phyloP scores from a whole-genome alignment of 2,329 filamentous ascomycete genomes.

The Penicillium nordicum region DNA sequence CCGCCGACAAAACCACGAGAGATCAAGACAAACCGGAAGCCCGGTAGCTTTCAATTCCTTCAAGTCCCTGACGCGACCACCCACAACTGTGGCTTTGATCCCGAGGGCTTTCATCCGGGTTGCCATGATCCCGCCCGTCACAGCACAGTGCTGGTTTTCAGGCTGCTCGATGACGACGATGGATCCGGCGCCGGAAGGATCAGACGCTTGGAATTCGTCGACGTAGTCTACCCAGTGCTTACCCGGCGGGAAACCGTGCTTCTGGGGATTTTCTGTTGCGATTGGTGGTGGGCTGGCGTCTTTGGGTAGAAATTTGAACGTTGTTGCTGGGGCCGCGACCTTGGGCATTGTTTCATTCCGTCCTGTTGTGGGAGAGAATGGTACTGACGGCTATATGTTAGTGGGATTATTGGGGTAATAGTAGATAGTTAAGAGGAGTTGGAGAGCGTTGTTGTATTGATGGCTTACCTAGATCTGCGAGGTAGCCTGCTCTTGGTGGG shows the following conservation, averaged over 20 bases:
- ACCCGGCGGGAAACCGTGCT: conserved; percentile 54
- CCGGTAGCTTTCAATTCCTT: conserved; percentile 55
- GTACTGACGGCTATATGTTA: conserved; percentile 24
- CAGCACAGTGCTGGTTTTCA: conserved; percentile 62
- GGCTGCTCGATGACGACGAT: conserved; percentile 67
- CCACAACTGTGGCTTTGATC: conserved; percentile 61
- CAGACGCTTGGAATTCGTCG: conserved; percentile 16
- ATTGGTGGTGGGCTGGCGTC: conserved; percentile 39
- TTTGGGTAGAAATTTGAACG: conserved; percentile 58
- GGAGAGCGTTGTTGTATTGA: neutral
- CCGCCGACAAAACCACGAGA: neutral
- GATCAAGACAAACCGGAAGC: conserved; percentile 49
- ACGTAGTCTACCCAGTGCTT: conserved; percentile 67
- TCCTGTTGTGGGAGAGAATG: conserved; percentile 34
- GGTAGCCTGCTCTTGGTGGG: conserved; percentile 62
- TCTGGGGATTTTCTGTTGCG: conserved; percentile 18
- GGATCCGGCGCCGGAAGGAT: conserved; percentile 50
- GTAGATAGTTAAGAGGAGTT: neutral
- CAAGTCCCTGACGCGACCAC: conserved; percentile 66
- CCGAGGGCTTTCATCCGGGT: conserved; percentile 62
- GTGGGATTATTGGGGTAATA: neutral
- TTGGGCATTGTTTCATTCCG: conserved; percentile 29
- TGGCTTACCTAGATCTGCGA: conserved; percentile 57
- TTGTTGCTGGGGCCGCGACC: conserved; percentile 44
- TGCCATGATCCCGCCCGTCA: conserved; percentile 75